phyloP scores from a whole-genome alignment of 306 rosid genomes.

The Crotalaria pallida region DNA sequence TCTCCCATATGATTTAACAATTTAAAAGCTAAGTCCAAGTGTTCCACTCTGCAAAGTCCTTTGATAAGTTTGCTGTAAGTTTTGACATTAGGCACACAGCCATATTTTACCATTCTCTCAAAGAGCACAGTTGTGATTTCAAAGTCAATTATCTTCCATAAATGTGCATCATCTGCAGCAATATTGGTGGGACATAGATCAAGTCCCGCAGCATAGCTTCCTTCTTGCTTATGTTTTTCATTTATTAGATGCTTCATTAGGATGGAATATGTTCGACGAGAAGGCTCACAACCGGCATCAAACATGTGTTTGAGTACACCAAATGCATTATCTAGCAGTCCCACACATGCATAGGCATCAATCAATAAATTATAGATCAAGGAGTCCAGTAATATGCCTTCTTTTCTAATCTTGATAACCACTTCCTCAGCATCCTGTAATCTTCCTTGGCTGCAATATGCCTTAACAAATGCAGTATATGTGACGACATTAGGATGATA shows the following conservation, averaged over 20 bases:
- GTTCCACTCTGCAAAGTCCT: constrained; percentile 64
- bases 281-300: constrained; percentile 62
- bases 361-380: constrained; percentile 49
- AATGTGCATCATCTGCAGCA: constrained; percentile 26
- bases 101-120: constrained; percentile 57
- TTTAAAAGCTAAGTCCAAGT: constrained; percentile 40
- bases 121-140: constrained; percentile 46
- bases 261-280: constrained; percentile 45
- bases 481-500: constrained; percentile 57
- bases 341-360: constrained; percentile 52
- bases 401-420: constrained; percentile 48
- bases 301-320: constrained; percentile 64
- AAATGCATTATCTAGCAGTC: constrained; percentile 60
- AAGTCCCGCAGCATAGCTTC: constrained; percentile 14
- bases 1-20: constrained; percentile 56
- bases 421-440: constrained; percentile 63
- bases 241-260: constrained; percentile 58
- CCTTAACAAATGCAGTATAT: constrained; percentile 66
- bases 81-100: constrained; percentile 54
- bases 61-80: constrained; percentile 61
- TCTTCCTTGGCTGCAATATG: constrained; percentile 66
- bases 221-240: constrained; percentile 25
- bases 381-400: constrained; percentile 60
- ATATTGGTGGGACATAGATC: constrained; percentile 27
- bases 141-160: constrained; percentile 61